Evolutionary conservation across 176 grass and related monocot species (phyloP).

Genomic region (Stipa capillata): DNA sequence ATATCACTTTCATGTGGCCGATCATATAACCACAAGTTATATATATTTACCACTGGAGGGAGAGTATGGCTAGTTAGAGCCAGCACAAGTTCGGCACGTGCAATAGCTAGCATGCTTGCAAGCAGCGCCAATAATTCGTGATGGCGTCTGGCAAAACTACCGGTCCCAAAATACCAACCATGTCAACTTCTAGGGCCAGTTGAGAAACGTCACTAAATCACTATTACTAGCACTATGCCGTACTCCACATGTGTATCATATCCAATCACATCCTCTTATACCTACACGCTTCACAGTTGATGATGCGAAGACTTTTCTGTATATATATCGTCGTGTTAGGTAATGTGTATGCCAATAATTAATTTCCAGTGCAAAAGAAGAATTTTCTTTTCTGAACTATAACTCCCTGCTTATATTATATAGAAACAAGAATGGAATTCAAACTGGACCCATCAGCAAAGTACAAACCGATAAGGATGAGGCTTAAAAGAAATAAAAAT

Average conservation of each 20-base stretch:
- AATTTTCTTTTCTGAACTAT: too few relatives aligned
- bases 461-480: too few relatives aligned
- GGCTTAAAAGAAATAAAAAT: too few relatives aligned
- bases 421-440: too few relatives aligned
- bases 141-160: constrained; percentile 8
- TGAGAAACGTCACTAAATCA: not conserved
- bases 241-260: not conserved
- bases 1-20: not conserved
- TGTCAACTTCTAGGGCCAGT: constrained; percentile 30
- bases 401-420: too few relatives aligned
- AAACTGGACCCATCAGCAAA: too few relatives aligned
- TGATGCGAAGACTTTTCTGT: not conserved
- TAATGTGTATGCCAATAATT: too few relatives aligned
- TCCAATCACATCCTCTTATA: not conserved
- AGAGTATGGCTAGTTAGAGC: not conserved
- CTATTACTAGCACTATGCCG: not conserved
- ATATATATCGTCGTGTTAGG: too few relatives aligned
- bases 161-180: constrained; percentile 14
- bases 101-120: not conserved
- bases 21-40: too few relatives aligned
- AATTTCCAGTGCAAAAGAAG: not conserved
- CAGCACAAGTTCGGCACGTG: not conserved
- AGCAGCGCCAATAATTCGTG: constrained; percentile 1
- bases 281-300: not conserved
- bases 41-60: too few relatives aligned